Evolutionary conservation across 208 protist genomes (phyloP).

Genomic region (Acanthamoeba triangularis): DNA sequence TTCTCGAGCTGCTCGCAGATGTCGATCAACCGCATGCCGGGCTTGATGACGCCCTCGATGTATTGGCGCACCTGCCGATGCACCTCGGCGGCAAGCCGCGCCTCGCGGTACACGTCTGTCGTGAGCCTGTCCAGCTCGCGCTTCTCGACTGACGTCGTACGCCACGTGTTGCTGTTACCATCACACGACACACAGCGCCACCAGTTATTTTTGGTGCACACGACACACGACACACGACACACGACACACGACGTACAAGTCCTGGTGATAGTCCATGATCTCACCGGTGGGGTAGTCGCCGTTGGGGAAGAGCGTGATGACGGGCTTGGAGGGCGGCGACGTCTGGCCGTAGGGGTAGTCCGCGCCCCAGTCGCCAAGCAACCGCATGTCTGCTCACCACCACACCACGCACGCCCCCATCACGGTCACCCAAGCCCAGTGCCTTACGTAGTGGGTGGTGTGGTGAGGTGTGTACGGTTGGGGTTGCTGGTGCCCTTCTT

Average conservation of each 20-base stretch:
- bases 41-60: conserved; percentile 71
- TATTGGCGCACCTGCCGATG: conserved; percentile 84
- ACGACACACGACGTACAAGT: too few relatives aligned
- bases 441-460: too few relatives aligned
- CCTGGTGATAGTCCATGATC: conserved; percentile 93
- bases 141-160: conserved; percentile 96
- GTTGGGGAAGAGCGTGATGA: conserved; percentile 93
- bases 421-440: too few relatives aligned
- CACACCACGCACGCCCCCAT: background rate
- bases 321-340: conserved; percentile 94
- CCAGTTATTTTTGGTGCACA: too few relatives aligned
- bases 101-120: conserved; percentile 92
- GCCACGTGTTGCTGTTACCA: conserved; percentile 93
- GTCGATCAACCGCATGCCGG: conserved; percentile 84
- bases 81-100: conserved; percentile 88
- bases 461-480: conserved; percentile 7
- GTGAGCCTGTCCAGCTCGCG: conserved; percentile 93
- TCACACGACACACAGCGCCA: background rate
- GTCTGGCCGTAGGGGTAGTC: conserved; percentile 84
- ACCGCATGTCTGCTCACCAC: background rate
- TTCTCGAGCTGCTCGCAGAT: conserved; percentile 82
- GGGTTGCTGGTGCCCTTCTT: conserved; percentile 74
- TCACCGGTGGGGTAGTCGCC: conserved; percentile 93
- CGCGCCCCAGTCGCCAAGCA: conserved; percentile 28
- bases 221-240: too few relatives aligned